Percentiles rank a stretch among this genome's conserved stretches.
Conservation (phyloP, 164 flowering plant genomes). For the Tinospora cordifolia region DNA sequence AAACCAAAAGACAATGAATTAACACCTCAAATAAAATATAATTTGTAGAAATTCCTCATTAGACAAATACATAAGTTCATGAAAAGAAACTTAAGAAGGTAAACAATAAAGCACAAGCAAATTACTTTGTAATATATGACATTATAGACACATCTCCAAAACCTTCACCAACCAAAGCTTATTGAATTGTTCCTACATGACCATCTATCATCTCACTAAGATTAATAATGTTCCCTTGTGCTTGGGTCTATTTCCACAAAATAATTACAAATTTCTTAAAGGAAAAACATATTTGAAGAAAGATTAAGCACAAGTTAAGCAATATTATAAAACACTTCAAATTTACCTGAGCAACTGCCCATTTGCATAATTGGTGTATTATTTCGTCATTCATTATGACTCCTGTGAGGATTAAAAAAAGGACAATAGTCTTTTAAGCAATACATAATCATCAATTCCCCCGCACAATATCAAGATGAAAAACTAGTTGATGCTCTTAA, state of each 20-base stretch:
- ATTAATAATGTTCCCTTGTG: constrained; percentile 95
- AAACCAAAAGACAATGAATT: neutral
- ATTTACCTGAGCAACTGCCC: constrained; percentile 89
- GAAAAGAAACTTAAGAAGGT: neutral
- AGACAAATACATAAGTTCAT: neutral
- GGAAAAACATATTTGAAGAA: neutral
- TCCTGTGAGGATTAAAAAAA: constrained; percentile 38
- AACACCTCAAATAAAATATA: neutral
- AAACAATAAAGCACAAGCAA: neutral
- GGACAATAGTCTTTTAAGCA: constrained; percentile 15
- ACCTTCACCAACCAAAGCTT: constrained; percentile 87
- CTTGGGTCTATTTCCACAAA: constrained; percentile 56
- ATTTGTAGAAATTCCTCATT: neutral
- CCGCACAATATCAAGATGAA: constrained; percentile 1
- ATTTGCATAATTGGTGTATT: constrained; percentile 86
- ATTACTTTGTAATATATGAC: constrained; percentile 97
- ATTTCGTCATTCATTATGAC: constrained; percentile 98
- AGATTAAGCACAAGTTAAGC: neutral
- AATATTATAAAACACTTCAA: neutral
- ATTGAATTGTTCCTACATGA: constrained; percentile 82
- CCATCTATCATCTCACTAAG: constrained; percentile 99
- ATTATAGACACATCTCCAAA: constrained; percentile 87
- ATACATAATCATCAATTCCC: neutral
- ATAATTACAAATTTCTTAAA: constrained; percentile 7
- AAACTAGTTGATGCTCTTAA: neutral